Evolutionary conservation across 768 basidiomycete genomes (phyloP).

Genomic region (Melanogaster broomeanus): DNA sequence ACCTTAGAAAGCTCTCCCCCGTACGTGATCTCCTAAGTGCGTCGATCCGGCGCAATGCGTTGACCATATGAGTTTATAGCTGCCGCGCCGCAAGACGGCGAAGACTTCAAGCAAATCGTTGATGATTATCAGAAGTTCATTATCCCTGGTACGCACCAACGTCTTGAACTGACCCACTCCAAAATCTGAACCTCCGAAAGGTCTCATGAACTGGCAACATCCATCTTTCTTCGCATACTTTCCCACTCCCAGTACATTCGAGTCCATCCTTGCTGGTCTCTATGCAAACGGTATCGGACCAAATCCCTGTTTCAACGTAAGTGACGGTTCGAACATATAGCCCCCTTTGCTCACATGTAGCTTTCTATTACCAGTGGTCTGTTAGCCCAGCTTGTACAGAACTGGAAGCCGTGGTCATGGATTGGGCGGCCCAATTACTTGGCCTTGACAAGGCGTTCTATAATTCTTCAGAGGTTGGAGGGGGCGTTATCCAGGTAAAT

Average conservation of each 20-base stretch:
- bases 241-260: conserved; percentile 77
- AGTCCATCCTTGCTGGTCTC: conserved; percentile 82
- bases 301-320: conserved; percentile 89
- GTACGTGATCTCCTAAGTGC: conserved; percentile 35
- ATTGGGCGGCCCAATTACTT: conserved; percentile 86
- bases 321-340: background rate
- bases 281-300: conserved; percentile 67
- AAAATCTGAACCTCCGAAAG: conserved; percentile 32
- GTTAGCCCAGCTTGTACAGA: conserved; percentile 92
- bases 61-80: conserved; percentile 31
- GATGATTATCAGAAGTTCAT: conserved; percentile 82
- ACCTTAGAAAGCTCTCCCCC: conserved; percentile 68
- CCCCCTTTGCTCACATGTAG: background rate
- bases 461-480: conserved; percentile 68
- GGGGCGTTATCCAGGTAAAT: conserved; percentile 79
- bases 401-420: conserved; percentile 83
- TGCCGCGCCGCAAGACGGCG: conserved; percentile 65
- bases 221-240: conserved; percentile 91
- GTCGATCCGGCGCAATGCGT: background rate
- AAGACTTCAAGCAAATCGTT: conserved; percentile 72
- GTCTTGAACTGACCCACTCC: background rate
- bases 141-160: conserved; percentile 62
- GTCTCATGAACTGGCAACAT: conserved; percentile 90
- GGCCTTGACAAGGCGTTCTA: conserved; percentile 69
- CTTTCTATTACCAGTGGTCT: conserved; percentile 62